phyloP scores from a whole-genome alignment of 345 rosid species.

The Barbarea vulgaris region DNA sequence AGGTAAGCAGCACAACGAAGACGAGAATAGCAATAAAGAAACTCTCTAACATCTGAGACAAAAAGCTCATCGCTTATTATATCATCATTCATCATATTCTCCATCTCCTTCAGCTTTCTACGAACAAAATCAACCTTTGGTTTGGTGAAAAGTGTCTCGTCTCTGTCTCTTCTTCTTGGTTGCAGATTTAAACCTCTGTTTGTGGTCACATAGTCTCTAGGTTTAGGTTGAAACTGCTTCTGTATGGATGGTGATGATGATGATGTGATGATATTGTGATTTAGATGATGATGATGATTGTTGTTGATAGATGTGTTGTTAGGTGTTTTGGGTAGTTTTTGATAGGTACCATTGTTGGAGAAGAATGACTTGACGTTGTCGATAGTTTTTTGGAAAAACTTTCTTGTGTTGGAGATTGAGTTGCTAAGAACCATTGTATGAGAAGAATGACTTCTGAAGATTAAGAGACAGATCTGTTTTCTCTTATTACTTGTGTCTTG shows the following conservation, averaged over 20 bases:
- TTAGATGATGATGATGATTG: slow-evolving; percentile 17
- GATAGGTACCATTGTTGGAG: slow-evolving; percentile 44
- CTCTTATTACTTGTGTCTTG: slow-evolving; percentile 2
- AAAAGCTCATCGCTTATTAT: slow-evolving; percentile 54
- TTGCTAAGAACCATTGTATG: slow-evolving; percentile 54
- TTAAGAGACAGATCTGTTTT: slow-evolving; percentile 17
- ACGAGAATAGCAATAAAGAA: slow-evolving; percentile 74
- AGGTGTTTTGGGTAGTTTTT: slow-evolving; percentile 61
- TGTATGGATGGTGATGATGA: slow-evolving; percentile 10
- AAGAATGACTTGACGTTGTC: slow-evolving; percentile 58
- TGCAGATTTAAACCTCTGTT: slow-evolving; percentile 13
- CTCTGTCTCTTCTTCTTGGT: slow-evolving; percentile 31
- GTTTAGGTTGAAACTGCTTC: slow-evolving; percentile 37
- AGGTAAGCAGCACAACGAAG: slow-evolving; percentile 70
- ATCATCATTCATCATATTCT: slow-evolving; percentile 52
- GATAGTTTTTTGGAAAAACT: slow-evolving; percentile 59
- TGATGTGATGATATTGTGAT: slow-evolving; percentile 20
- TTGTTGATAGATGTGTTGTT: slow-evolving; percentile 39
- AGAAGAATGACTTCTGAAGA: neutral
- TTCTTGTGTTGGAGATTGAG: slow-evolving; percentile 62
- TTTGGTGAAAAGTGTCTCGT: slow-evolving; percentile 30
- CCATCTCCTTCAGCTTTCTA: slow-evolving; percentile 67
- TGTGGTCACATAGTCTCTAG: slow-evolving; percentile 19
- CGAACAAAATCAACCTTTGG: slow-evolving; percentile 47
- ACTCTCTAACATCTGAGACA: slow-evolving; percentile 69